phyloP scores from a whole-genome alignment of 257 asterid genomes.

The Solanum corneliomulleri region DNA sequence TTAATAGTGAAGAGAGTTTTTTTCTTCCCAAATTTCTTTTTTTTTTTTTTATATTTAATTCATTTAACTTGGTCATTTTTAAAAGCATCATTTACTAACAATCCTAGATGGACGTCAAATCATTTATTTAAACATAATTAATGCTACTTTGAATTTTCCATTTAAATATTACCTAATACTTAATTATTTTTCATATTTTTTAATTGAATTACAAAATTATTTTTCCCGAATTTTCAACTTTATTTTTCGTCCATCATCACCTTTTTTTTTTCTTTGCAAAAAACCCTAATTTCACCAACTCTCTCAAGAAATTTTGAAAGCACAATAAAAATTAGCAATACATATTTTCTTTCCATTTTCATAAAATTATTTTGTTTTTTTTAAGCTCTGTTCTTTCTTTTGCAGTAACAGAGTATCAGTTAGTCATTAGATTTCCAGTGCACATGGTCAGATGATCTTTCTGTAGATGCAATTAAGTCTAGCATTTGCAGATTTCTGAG shows the following conservation, averaged over 20 bases:
- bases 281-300: conserved; percentile 52
- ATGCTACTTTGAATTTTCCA: conserved; percentile 48
- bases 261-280: conserved; percentile 20
- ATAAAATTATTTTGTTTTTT: conserved; percentile 2
- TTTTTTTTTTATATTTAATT: conserved; percentile 15
- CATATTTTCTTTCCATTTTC: conserved; percentile 10
- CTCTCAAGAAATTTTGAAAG: conserved; percentile 12
- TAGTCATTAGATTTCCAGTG: conserved; percentile 16
- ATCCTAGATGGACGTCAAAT: conserved; percentile 85
- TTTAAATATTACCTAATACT: conserved; percentile 48
- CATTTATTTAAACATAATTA: conserved; percentile 74
- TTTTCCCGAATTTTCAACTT: conserved; percentile 15
- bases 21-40: conserved; percentile 8
- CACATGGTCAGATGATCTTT: conserved; percentile 34
- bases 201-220: conserved; percentile 22
- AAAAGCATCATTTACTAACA: conserved; percentile 37
- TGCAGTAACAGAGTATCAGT: conserved; percentile 32
- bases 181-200: conserved; percentile 13
- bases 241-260: conserved; percentile 17
- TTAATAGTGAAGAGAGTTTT: conserved; percentile 12
- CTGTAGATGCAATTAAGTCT: conserved; percentile 18
- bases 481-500: conserved; percentile 22
- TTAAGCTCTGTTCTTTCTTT: conserved; percentile 16
- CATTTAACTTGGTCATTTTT: conserved; percentile 35
- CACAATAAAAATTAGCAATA: neutral